Evolutionary conservation across 2,329 filamentous ascomycete genomes (phyloP), one percentile per base, ranked within the genome.

Genomic region (Venturia oleaginea): DNA sequence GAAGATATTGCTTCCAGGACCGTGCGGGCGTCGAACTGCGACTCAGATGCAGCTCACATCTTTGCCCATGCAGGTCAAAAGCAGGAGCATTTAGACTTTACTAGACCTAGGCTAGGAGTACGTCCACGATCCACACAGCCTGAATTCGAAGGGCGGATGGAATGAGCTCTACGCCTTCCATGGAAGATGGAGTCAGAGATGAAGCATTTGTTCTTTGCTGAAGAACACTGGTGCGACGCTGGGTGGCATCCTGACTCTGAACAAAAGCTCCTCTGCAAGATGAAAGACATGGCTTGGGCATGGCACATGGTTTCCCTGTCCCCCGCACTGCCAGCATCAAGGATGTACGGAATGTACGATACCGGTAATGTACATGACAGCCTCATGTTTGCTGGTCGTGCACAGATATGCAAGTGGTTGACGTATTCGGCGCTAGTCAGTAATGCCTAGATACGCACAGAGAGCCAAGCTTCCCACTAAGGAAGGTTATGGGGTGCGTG

Each of bases 251-350:
- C 27, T 32, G 48, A 19, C 24, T 32, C 27, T 55, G 48, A 55
- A 13, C 48, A 32, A 46, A 19, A 5, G n/a, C n/a, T 2, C 13
- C 51, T 37, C 15, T 24, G 46, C 15, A 34, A 10, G 8, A 34
- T 55, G 51, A 55, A 55, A 30, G 51, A 55, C 51, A 34, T n/a
- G 30, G 30, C 30, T 55, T 34, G 51, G 24, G 30, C 2, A 55
- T 48, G 46, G 22, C 51, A 55, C 27, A 55, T 32, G 15, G 27
- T 34, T 55, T 17, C 30, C 51, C 51, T 55, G 30, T 55, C 17
- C 51, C 51, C 51, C 51, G 51, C 51, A 34, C 24, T 57, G 30
- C 51, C 30, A 34, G 48, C 48, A 54, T 54, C 48, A 54, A 54
- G 48, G 48, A 54, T 54, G 51, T 32, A 32, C 22, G n/a, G 30